A percentile compares a stretch with the other conserved stretches of the same genome.
phyloP scores from a whole-genome alignment of 2,329 filamentous ascomycete species.

The Sordariomycetes sp. region DNA sequence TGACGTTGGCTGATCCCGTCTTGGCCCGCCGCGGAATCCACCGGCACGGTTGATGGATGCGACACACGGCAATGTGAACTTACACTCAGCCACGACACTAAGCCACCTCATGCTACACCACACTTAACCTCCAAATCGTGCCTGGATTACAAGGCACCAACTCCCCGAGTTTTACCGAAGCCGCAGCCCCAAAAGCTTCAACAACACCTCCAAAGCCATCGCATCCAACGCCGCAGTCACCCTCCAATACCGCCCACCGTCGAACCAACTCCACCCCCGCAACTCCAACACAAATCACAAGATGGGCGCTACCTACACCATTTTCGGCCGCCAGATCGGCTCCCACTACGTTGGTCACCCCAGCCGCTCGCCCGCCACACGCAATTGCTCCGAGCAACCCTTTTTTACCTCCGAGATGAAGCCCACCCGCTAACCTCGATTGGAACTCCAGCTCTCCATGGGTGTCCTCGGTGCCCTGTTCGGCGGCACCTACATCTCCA shows the following conservation, averaged over 20 bases:
- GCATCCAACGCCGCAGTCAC: neutral
- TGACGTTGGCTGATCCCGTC: neutral
- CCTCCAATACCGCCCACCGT: neutral
- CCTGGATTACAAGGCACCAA: neutral
- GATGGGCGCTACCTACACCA: conserved; percentile 26
- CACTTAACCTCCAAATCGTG: neutral
- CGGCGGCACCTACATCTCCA: conserved; percentile 29
- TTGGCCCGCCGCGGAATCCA: neutral
- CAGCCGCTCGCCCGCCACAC: neutral
- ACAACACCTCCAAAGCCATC: neutral
- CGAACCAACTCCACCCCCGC: neutral
- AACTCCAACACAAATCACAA: neutral
- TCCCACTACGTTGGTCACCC: conserved; percentile 42
- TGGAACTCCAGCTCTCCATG: conserved; percentile 34
- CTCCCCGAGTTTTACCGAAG: neutral
- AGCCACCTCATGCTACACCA: neutral
- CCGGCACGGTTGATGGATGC: neutral
- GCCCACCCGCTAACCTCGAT: conserved; percentile 6
- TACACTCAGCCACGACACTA: neutral
- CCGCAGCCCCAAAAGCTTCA: neutral
- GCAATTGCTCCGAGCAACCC: conserved; percentile 5
- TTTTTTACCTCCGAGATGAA: conserved; percentile 4
- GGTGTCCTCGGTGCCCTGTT: conserved; percentile 38
- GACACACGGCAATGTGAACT: neutral
- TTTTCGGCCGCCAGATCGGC: conserved; percentile 46